Base-by-base conservation (phyloP, 257 asterid genomes). In the Handroanthus guayacan region DNA sequence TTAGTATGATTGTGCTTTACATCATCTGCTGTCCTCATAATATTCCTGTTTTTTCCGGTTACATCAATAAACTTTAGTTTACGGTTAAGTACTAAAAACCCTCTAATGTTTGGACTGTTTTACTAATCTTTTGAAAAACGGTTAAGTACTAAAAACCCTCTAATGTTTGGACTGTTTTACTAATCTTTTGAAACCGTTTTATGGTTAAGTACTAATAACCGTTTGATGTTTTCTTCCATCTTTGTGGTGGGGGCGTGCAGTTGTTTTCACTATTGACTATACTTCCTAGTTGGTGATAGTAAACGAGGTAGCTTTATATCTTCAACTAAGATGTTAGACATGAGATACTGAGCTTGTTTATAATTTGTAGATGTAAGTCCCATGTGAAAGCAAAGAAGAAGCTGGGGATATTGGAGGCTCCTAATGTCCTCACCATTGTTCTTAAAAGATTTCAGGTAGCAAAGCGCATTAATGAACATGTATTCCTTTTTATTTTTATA, bases 371-470 rank as follows among this genome's bases (percentile, higher is more conserved):
- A 78, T 93, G 98, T 78, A 87, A 86, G 71, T 93, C 96, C 1
- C 89, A 91, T 67, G 96, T 82, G 86, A 91, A 77, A 78, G 97
- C 98, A 62, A 88, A 87, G 81, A 93, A 93, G 91, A 93, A 87
- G 90, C 83, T 93, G 82, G 88, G 81, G 75, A 90, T 93, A 39
- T 77, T 83, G 54, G 97, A 93, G 84, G 97, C 98, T 69, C 98
- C 98, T 63, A 93, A 93, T 70, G 73, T 93, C 82, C 93, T 93
- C 67, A 89, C 97, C n/a, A 84, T 93, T 62, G 96, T 89, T 34
- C 86, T 93, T 52, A 91, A 93, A 79, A 84, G 97, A 85, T 93
- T 91, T 86, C 97, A 91, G 97, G 98, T 91, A 80, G 31, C 31
- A 25, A 25, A 56, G 48, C 47, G 48, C 50, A 44, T 65, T 52